Conservation (phyloP, 208 protist species). For the Wallacemonas sp. region DNA sequence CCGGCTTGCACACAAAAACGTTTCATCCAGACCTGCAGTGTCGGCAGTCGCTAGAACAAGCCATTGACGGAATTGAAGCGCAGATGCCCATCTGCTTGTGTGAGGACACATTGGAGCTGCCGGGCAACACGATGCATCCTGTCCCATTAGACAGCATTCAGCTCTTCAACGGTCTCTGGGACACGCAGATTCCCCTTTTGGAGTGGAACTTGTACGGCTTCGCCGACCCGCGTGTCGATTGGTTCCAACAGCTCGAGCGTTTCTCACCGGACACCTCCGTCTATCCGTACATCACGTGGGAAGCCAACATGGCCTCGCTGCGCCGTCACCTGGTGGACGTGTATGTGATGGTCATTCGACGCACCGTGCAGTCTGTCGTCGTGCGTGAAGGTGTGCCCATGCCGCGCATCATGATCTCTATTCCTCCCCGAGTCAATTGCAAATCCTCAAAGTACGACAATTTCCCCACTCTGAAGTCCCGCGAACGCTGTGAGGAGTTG, state of each 20-base stretch:
- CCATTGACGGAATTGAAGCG: neutral
- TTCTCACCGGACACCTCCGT: neutral
- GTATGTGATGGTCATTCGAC: neutral
- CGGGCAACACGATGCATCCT: neutral
- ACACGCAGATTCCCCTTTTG: neutral
- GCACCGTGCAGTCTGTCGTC: neutral
- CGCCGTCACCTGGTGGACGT: neutral
- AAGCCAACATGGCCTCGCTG: neutral
- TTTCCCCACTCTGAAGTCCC: neutral
- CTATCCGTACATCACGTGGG: conserved; percentile 10
- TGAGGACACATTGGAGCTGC: neutral
- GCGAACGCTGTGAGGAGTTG: neutral
- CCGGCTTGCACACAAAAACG: neutral
- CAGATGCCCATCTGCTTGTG: conserved; percentile 7
- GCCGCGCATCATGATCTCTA: neutral
- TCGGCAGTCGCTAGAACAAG: neutral
- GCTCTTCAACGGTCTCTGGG: neutral
- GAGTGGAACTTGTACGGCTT: neutral
- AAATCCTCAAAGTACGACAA: neutral
- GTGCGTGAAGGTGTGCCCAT: neutral
- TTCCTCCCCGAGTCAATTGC: neutral
- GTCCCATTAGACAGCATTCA: neutral
- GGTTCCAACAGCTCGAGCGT: neutral
- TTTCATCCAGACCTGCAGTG: neutral
- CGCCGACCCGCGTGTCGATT: neutral